Base-by-base conservation (phyloP, 768 basidiomycete species). In the Suillus plorans region DNA sequence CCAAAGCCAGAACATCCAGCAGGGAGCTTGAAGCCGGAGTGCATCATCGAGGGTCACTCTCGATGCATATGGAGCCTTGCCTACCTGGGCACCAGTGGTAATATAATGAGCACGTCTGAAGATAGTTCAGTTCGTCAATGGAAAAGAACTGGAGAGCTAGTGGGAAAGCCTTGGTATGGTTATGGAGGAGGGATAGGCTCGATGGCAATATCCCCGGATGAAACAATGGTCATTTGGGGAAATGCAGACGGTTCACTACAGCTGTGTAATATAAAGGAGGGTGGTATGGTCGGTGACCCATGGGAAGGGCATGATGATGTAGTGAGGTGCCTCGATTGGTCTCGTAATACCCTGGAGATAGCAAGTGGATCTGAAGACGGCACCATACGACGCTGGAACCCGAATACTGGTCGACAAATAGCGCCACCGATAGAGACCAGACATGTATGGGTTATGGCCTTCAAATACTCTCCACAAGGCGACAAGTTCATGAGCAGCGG, bases 371-470 rank as follows among this genome's bases (percentile, higher is more conserved):
- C 8, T n/a, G 10, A 22, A 22, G 45, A 47, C 5, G n/a, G 45
- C 10, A 47, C 45, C 45, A 22, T 47, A 47, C 56, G 64, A 14
- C 31, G 67, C 9, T 72, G 70, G 64, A 65, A 70, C 36, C 47
- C 62, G 4, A 12, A 56, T 41, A 59, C 62, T 25, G 49, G 49
- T 7, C 49, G 6, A 25, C 49, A 50, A 25, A 25, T 50, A 6
- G 22, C 49, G 5, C 13, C 22, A 50, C 49, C 49, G 1, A 50
- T 25, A 1, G 6, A 25, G 22, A 25, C 49, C 5, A 18, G 28
- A 31, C 52, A 53, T 18, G 28, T 16, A 16, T 53, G 52, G 52
- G 28, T 53, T 16, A 3, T 3, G 0, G 28, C 52, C 8, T 16
- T 31, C 28, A 31, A 47, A 47, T 47, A 47, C 45, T 47, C 45